These are phyloP conservation scores for Hyparrhenia diplandra DNA, from an alignment of 176 grass and related monocot species.

Conservation along the genomic window DNA sequence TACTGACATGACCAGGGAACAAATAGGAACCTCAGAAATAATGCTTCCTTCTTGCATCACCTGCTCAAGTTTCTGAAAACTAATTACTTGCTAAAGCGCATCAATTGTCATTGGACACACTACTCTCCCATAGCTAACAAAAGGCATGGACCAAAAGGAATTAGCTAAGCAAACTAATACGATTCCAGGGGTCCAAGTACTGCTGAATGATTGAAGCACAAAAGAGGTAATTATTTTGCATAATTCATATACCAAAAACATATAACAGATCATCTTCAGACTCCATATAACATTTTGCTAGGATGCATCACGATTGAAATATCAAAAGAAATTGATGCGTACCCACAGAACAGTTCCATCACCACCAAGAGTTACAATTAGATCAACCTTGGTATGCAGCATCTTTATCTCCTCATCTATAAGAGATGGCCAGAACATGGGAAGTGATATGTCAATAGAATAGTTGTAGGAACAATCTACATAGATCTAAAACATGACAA, in stretches of 20 bases:
- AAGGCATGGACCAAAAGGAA: background rate
- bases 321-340: constrained; percentile 14
- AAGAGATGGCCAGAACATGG: constrained; percentile 4
- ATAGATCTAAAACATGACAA: background rate
- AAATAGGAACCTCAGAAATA: background rate
- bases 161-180: background rate
- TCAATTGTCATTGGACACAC: background rate
- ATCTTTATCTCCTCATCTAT: constrained; percentile 81
- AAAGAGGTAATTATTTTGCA: background rate
- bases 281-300: background rate
- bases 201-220: background rate
- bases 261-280: too few relatives aligned
- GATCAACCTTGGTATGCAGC: constrained; percentile 82
- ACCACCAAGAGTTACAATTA: constrained; percentile 89
- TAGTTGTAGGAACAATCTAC: background rate
- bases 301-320: background rate
- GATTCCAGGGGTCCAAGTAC: background rate
- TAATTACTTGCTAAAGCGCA: background rate
- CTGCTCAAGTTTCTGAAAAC: background rate
- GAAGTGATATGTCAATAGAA: constrained; percentile 3
- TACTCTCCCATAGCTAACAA: background rate
- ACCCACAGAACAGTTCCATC: constrained; percentile 99
- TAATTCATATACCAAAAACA: background rate
- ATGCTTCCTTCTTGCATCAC: background rate
- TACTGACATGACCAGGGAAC: background rate